Evolutionary conservation across 2,329 filamentous ascomycete species (phyloP).

Genomic region (Pleoardoris graminearum): DNA sequence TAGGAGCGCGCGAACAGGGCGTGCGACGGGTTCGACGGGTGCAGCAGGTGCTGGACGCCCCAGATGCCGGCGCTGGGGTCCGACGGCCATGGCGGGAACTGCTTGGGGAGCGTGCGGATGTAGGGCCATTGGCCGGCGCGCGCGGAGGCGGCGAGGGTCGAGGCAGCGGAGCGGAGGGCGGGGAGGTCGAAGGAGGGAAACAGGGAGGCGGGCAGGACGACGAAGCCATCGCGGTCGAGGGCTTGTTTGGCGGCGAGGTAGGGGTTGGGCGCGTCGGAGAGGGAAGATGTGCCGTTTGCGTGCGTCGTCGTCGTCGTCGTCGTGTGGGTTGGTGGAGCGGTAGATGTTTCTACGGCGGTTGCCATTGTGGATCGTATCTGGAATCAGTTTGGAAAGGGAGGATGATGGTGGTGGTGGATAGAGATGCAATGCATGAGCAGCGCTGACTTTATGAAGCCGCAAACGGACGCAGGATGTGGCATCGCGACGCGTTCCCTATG

Average conservation of each 20-base stretch:
- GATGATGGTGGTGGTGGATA: not conserved
- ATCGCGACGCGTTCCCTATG: constrained; percentile 18
- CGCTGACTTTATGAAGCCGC: not conserved
- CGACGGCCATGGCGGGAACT: constrained; percentile 85
- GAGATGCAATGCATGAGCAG: not conserved
- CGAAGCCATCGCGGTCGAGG: constrained; percentile 74
- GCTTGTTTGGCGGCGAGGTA: constrained; percentile 49
- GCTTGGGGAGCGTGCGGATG: constrained; percentile 82
- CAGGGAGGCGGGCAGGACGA: constrained; percentile 70
- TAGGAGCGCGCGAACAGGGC: constrained; percentile 69
- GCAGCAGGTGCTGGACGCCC: constrained; percentile 85
- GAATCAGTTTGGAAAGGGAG: not conserved
- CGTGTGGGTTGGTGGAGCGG: constrained; percentile 6
- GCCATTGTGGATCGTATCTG: constrained; percentile 11
- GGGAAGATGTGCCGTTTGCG: not conserved
- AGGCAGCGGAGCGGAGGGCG: constrained; percentile 63
- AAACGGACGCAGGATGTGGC: not conserved
- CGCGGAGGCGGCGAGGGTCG: constrained; percentile 62
- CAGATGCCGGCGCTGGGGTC: constrained; percentile 70
- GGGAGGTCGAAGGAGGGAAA: constrained; percentile 54
- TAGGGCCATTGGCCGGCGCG: constrained; percentile 76
- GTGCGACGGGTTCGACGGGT: constrained; percentile 68
- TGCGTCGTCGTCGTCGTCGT: not conserved
- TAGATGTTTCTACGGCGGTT: constrained; percentile 12
- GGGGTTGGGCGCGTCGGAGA: constrained; percentile 17